phyloP scores from a whole-genome alignment of 2,329 filamentous ascomycete species.

The Paecilomyces formosus region DNA sequence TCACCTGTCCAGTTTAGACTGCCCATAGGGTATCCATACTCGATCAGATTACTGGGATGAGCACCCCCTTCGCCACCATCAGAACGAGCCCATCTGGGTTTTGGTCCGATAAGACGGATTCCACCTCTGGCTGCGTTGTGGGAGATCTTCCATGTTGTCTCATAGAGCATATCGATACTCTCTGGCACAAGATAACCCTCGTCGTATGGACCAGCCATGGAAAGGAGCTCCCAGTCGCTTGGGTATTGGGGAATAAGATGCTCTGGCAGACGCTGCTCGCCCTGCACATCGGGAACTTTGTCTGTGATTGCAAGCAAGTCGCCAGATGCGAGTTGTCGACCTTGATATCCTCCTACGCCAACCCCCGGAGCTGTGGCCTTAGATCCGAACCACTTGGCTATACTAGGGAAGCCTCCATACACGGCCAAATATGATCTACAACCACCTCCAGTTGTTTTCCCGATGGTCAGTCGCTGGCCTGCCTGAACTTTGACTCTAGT shows the following conservation, averaged over 20 bases:
- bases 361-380: conserved; percentile 54
- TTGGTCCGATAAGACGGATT: conserved; percentile 53
- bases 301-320: conserved; percentile 44
- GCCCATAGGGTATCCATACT: conserved; percentile 54
- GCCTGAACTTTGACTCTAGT: conserved; percentile 43
- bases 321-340: conserved; percentile 47
- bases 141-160: conserved; percentile 51
- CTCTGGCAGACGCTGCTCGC: conserved; percentile 35
- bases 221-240: conserved; percentile 45
- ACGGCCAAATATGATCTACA: conserved; percentile 54
- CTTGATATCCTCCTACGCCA: conserved; percentile 54
- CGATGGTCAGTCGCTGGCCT: conserved; percentile 49
- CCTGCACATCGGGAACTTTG: conserved; percentile 25
- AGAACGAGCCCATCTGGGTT: conserved; percentile 50
- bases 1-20: conserved; percentile 56
- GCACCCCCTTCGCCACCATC: conserved; percentile 57
- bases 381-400: conserved; percentile 51
- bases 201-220: conserved; percentile 51
- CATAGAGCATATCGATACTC: conserved; percentile 52
- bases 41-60: conserved; percentile 53
- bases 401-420: conserved; percentile 46
- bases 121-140: conserved; percentile 56
- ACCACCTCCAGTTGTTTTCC: conserved; percentile 45
- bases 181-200: conserved; percentile 45
- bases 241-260: conserved; percentile 43